A percentile compares a stretch with the other conserved stretches of the same genome.
phyloP scores from a whole-genome alignment of 1,284 basidiomycete species.

The Cryptococcus hybrid region DNA sequence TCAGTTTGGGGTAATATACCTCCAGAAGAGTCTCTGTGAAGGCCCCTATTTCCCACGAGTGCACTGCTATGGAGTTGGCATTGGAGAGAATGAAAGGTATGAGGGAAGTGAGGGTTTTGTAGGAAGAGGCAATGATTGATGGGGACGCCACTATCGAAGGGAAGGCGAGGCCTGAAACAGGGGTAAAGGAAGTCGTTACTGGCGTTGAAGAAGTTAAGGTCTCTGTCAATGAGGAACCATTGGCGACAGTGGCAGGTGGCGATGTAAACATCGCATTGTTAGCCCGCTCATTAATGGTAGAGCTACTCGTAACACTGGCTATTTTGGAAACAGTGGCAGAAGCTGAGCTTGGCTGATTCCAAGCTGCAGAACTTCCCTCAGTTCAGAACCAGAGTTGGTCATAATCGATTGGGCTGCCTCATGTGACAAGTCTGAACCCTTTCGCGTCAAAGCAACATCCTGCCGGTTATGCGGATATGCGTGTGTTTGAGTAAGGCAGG shows the following conservation, averaged over 20 bases:
- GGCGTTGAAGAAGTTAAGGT: neutral
- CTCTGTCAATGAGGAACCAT: neutral
- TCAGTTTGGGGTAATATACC: slow-evolving; percentile 25
- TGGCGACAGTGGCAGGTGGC: neutral
- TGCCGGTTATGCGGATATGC: too few species aligned
- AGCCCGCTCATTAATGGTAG: too few species aligned
- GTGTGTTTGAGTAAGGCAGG: too few species aligned
- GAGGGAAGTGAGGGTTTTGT: slow-evolving; percentile 10
- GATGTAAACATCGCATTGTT: neutral
- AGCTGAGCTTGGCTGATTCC: too few species aligned
- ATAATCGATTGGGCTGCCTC: too few species aligned
- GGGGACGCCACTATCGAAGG: slow-evolving; percentile 5
- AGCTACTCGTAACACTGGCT: too few species aligned
- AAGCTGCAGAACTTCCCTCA: too few species aligned
- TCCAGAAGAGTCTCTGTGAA: slow-evolving; percentile 28
- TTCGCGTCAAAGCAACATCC: too few species aligned
- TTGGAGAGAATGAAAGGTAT: slow-evolving; percentile 21
- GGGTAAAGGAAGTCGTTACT: neutral
- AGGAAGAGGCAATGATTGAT: slow-evolving; percentile 12
- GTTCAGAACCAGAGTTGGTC: too few species aligned
- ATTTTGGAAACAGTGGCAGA: too few species aligned
- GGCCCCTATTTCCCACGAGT: slow-evolving; percentile 37
- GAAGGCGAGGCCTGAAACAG: slow-evolving; percentile 3
- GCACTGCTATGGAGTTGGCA: slow-evolving; percentile 17
- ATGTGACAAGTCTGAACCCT: too few species aligned